Evolutionary conservation across 176 grass and related monocot genomes (phyloP), one percentile per base, ranked within the genome.

Genomic region (Phoenix roebelenii): DNA sequence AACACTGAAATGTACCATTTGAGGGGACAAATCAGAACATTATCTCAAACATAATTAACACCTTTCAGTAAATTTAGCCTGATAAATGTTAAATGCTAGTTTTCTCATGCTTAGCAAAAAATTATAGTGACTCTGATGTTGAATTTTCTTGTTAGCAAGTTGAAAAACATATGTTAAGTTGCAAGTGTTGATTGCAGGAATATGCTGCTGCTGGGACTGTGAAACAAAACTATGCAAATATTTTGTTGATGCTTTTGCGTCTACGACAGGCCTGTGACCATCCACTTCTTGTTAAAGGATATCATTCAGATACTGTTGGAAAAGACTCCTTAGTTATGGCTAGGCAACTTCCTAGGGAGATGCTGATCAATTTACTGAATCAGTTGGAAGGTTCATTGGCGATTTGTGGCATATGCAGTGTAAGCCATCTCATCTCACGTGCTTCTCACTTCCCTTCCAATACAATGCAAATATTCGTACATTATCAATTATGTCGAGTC

Each of bases 221-320:
- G 63, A 98, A 85, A 80, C 94, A 98, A 85, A 98, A 98, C 62
- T 98, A 98, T 53, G 94, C 88, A 25, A 98, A 75, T 39, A 92
- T 98, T 65, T 89, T 98, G 72, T 56, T 98, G 71, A 62, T 98
- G 84, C 69, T 98, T 16, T 64, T 98, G 64, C 81, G 94, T 5
- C 94, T 98, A 74, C 72, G 93, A 66, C 94, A 98, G 75, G 94
- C 94, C 10, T 98, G 94, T 57, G 88, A 93, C 72, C 94, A 98
- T 80, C 88, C 88, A 55, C 71, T 81, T 83, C 88, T 98, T 68
- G 93, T 87, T 26, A 87, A 88, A 81, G 88, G 87, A 23, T 77
- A 76, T 67, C 79, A 85, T 10, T 88, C 93, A 63, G 84, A 89
- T 18, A 76, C 63, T 70, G 70, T 74, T 53, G 93, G 81, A 4